Conservation (phyloP, 345 rosid genomes). For the Salix viminalis region DNA sequence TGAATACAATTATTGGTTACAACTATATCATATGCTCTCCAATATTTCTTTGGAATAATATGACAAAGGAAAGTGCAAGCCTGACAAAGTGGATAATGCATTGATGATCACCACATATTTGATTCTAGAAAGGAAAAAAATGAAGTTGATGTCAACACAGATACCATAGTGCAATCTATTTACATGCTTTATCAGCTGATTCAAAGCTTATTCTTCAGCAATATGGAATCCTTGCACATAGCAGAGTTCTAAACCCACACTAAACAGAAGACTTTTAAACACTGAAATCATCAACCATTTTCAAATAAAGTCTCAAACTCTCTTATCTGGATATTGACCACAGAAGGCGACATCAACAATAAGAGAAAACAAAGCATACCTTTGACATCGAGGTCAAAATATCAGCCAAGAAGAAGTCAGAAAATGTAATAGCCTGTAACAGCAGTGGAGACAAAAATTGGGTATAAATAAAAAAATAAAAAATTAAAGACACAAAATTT, state of each 20-base stretch:
- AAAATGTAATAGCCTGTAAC: slow-evolving; percentile 70
- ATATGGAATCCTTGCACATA: not conserved
- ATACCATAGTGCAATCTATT: not conserved
- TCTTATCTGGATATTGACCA: not conserved
- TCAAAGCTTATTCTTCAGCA: not conserved
- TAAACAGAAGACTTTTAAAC: not conserved
- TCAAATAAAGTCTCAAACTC: not conserved
- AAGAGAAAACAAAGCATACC: slow-evolving; percentile 41
- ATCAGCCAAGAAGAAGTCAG: slow-evolving; percentile 94
- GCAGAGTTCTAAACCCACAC: not conserved
- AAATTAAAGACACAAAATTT: not conserved
- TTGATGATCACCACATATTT: not conserved
- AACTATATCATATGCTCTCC: not conserved
- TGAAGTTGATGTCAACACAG: not conserved
- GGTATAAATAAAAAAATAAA: not conserved
- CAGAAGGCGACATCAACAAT: not conserved
- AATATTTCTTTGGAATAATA: not conserved
- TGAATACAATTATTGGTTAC: not conserved
- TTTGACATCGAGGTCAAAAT: slow-evolving; percentile 91
- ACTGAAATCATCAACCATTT: not conserved
- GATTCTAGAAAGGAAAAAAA: not conserved
- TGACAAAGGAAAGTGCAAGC: not conserved
- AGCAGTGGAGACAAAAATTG: slow-evolving; percentile 1
- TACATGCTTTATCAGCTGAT: not conserved
- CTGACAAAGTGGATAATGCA: not conserved